Evolutionary conservation across 2,329 filamentous ascomycete species (phyloP).

Genomic region (Pseudopithomyces chartarum): DNA sequence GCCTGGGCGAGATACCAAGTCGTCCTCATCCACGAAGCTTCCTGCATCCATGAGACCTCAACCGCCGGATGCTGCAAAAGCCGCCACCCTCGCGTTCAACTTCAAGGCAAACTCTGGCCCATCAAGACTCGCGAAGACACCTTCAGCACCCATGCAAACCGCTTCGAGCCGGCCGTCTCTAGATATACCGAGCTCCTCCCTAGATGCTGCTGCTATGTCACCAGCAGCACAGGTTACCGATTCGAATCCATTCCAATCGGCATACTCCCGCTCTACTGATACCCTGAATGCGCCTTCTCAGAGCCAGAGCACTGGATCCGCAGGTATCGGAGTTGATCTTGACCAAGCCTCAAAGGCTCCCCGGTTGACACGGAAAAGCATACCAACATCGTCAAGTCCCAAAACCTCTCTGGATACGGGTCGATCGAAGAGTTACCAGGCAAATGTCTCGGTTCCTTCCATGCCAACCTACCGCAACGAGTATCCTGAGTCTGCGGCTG

Average conservation of each 20-base stretch:
- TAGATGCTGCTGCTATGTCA: constrained; percentile 12
- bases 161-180: constrained; percentile 35
- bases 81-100: constrained; percentile 67
- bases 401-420: constrained; percentile 13
- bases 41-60: constrained; percentile 49
- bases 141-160: constrained; percentile 18
- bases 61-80: constrained; percentile 64
- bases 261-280: constrained; percentile 31
- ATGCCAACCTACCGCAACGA: constrained; percentile 56
- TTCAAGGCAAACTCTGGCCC: constrained; percentile 33
- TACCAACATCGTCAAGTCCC: constrained; percentile 7
- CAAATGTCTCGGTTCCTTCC: constrained; percentile 8
- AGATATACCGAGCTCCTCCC: constrained; percentile 24
- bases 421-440: constrained; percentile 12
- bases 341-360: constrained; percentile 16
- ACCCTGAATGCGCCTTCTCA: constrained; percentile 19
- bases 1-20: constrained; percentile 50
- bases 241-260: constrained; percentile 18
- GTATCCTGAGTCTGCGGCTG: constrained; percentile 44
- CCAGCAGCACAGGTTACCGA: constrained; percentile 13
- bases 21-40: constrained; percentile 52
- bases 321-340: constrained; percentile 14
- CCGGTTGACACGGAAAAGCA: constrained; percentile 21
- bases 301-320: constrained; percentile 16
- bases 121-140: constrained; percentile 16